Base-by-base conservation (phyloP, 495 filamentous ascomycete species). In the Annulohypoxylon maeteangense region DNA sequence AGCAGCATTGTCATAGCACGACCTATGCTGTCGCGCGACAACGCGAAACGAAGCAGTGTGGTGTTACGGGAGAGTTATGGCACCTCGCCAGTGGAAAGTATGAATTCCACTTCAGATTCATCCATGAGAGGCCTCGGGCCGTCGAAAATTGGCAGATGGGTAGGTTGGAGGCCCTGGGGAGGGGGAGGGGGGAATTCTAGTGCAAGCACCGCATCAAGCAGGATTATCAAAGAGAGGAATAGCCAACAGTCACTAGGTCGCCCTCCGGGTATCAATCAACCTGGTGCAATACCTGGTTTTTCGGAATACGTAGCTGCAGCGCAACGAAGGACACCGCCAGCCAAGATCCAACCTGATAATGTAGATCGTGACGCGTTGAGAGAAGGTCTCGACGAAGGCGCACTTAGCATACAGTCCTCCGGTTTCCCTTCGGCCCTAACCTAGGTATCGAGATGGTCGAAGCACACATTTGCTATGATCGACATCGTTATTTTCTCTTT, bases 191-290 rank as follows among this genome's bases (percentile, higher is more conserved):
- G 29, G 22, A 67, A 44, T 32, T 71, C 53, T 7, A 70, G 12
- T 18, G 23, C 62, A 2, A 65, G 57, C 25, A 63, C 32, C n/a
- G 55, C 67, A 29, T 56, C 70, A 12, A 51, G 62, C 1, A 60
- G 64, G 25, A 61, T 40, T 0, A 8, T 51, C n/a, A 66, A 50
- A 36, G 69, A 71, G 18, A 69, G 70, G 23, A 64, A 45, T 14
- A 54, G 32, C 44, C 51, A 58, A 7, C 73, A 75, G 42, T 18
- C 27, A 7, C 10, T 69, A 14, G 70, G 69, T 20, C 81, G 84
- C 11, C 63, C 79, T 0, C 81, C 85, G 6, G 86, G 86, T 0
- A 84, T 87, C 66, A 88, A 88, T 64, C 86, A 88, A 70, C 79
- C 80, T 0, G 86, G 86, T 2, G 73, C 77, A 4, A 79, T 88